phyloP scores from a whole-genome alignment of 345 rosid genomes.

The Heritiera littoralis region DNA sequence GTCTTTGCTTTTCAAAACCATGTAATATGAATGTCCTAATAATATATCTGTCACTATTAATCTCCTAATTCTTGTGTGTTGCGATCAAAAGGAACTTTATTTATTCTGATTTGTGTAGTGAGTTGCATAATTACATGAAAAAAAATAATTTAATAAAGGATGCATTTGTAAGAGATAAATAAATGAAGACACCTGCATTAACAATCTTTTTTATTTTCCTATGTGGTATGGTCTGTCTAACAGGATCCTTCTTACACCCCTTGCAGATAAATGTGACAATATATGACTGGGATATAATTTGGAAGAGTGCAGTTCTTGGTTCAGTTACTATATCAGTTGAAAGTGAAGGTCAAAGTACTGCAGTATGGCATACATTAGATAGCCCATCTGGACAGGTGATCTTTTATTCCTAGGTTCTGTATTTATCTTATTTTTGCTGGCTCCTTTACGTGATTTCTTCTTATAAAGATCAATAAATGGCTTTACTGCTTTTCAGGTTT shows the following conservation, averaged over 20 bases:
- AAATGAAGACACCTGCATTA: not conserved
- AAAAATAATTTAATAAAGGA: not conserved
- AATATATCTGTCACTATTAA: not conserved
- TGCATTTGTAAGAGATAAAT: constrained; percentile 3
- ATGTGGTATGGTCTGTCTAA: not conserved
- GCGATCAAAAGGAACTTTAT: constrained; percentile 10
- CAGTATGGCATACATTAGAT: constrained; percentile 86
- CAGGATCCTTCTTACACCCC: constrained; percentile 6
- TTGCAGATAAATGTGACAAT: constrained; percentile 87
- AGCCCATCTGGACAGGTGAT: constrained; percentile 92
- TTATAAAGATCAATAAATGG: constrained; percentile 25
- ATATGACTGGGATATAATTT: constrained; percentile 99
- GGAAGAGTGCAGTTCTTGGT: constrained; percentile 98
- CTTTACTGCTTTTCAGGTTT: constrained; percentile 59
- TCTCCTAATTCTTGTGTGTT: constrained; percentile 6
- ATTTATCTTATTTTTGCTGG: constrained; percentile 6
- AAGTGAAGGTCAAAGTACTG: constrained; percentile 86
- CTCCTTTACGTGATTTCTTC: constrained; percentile 9
- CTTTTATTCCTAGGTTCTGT: constrained; percentile 24
- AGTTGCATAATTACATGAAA: not conserved
- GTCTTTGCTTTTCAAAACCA: not conserved
- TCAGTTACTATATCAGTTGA: constrained; percentile 86
- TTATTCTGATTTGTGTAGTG: not conserved
- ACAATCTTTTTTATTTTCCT: not conserved
- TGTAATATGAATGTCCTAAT: not conserved